phyloP scores from a whole-genome alignment of 768 basidiomycete genomes.

The Cystofilobasidium ferigula region DNA sequence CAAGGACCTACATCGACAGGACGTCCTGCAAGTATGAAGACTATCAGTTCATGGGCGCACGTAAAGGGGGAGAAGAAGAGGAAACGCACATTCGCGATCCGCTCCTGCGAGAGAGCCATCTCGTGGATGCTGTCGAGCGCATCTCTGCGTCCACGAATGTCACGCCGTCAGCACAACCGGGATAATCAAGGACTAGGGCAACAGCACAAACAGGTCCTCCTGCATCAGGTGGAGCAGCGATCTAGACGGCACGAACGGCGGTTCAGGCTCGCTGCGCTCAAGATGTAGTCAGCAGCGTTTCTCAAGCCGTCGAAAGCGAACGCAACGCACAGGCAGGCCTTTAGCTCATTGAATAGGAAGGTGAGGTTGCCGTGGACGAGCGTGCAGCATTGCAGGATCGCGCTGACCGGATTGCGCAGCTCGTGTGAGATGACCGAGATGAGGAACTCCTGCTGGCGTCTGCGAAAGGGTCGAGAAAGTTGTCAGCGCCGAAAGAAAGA shows the following conservation, averaged over 20 bases:
- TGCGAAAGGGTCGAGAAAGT: background rate
- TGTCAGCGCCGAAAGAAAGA: background rate
- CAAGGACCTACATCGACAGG: background rate
- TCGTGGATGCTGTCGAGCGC: slow-evolving; percentile 14
- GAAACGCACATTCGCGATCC: background rate
- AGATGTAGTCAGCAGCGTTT: background rate
- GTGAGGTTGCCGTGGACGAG: background rate
- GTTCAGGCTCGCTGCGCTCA: background rate
- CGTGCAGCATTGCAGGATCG: slow-evolving; percentile 28
- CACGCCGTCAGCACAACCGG: background rate
- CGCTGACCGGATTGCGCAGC: slow-evolving; percentile 33
- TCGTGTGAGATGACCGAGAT: slow-evolving; percentile 38
- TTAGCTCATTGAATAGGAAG: background rate
- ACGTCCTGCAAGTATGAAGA: background rate
- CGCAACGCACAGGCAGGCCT: background rate
- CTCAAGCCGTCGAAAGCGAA: background rate
- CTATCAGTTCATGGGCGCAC: background rate
- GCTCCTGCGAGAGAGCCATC: slow-evolving; percentile 12
- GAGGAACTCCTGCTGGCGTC: slow-evolving; percentile 40
- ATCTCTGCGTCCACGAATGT: background rate
- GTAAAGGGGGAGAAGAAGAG: background rate
- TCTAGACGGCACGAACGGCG: background rate
- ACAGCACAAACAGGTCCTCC: background rate
- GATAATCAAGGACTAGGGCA: too few species aligned
- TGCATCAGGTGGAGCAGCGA: background rate